A percentile compares a stretch with the other conserved stretches of the same genome.
Evolutionary conservation across 23 red algal genomes (phyloP).

Genomic region (Gracilaria domingensis): DNA sequence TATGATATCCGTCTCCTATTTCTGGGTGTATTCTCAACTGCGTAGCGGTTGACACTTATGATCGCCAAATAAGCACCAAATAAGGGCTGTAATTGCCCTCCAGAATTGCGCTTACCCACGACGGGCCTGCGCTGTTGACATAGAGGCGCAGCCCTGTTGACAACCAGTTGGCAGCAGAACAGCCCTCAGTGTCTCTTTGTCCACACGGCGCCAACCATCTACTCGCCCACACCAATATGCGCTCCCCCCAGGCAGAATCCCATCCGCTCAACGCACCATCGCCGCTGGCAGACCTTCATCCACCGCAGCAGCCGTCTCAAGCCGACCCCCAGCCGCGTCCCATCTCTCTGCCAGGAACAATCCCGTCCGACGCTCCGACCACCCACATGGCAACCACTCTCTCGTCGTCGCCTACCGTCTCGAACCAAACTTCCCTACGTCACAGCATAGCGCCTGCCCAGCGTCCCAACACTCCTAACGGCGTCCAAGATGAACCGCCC

Average conservation of each 20-base stretch:
- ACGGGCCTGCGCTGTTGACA: not conserved
- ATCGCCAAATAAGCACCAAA: no score
- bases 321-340: not conserved
- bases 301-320: not conserved
- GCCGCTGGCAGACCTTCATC: not conserved
- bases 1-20: no score
- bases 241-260: not conserved
- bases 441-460: not conserved
- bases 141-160: not conserved
- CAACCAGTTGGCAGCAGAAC: not conserved
- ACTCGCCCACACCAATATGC: not conserved
- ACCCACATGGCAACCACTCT: conserved; percentile 12
- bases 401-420: not conserved
- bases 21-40: no score
- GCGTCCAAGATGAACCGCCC: not conserved
- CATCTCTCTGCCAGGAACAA: not conserved
- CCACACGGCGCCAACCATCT: not conserved
- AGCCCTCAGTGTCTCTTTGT: no score
- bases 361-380: not conserved
- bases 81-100: not conserved
- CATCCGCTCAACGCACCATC: not conserved
- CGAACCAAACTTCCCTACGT: not conserved
- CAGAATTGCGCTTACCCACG: not conserved
- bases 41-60: no score
- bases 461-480: conserved; percentile 15